Base-by-base conservation (phyloP, 2,329 filamentous ascomycete species). In the Phialocephala subalpina region DNA sequence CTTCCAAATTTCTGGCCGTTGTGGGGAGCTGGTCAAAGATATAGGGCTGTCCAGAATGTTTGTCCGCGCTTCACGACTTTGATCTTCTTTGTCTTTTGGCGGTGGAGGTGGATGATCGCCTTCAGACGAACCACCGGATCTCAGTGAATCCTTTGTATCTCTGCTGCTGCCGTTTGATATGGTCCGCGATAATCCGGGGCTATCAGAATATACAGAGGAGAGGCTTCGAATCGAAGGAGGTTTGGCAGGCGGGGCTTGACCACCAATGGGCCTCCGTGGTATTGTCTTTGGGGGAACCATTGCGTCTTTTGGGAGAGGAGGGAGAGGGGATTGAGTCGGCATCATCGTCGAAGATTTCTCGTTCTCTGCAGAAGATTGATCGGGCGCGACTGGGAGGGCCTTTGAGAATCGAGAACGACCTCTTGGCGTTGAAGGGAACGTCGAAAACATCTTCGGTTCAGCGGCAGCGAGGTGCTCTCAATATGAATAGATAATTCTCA, bases 151-250 rank as follows among this genome's bases (percentile, higher is more conserved):
- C 33, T 69, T 68, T 59, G 65, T 70, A 29, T 53, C 64, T 52
- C 38, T 47, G 45, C 67, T 67, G 42, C 73, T 73, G 61, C 63
- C 70, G 27, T 71, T 67, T 33, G 71, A 75, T 38, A 62, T 52
- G 42, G 63, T 68, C 18, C 67, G 66, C 14, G 69, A 68, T 22
- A 66, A 64, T 45, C 67, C 68, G 14, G 73, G 70, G 18, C 67
- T 71, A 18, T 73, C 69, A n/a, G 71, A 73, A 62, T 75, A 75
- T 18, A 69, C 66, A 9, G 71, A 75, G 5, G 72, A 75, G 14
- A 69, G 53, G 22, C 70, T 73, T 2, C 62, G 57, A 14, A 71
- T 69, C 12, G 72, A 73, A n/a, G 59, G 42, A n/a, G 65, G 49
- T 57, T 65, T 66, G 12, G 66, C 20, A 11, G 58, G 62, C 3